Conservation (phyloP, 2,329 filamentous ascomycete species). For the Amauroascus niger region DNA sequence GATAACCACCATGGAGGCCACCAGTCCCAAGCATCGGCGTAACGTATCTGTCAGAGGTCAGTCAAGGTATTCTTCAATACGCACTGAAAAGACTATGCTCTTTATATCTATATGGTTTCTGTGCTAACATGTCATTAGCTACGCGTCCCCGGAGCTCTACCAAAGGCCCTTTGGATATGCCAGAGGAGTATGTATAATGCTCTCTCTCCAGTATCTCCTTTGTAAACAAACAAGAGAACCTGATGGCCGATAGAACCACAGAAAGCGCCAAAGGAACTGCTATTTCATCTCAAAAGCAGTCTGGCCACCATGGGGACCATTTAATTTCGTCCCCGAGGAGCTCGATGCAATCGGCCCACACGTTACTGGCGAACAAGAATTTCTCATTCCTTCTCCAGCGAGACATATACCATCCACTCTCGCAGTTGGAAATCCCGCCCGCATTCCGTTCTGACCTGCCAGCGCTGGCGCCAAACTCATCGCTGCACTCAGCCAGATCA, state of each 20-base stretch:
- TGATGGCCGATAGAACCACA: constrained; percentile 5
- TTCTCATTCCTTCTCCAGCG: constrained; percentile 71
- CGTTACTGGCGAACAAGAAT: constrained; percentile 47
- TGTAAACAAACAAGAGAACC: background rate
- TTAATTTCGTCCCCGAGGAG: background rate
- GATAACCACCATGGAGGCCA: constrained; percentile 19
- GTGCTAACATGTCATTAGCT: constrained; percentile 23
- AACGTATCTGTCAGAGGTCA: constrained; percentile 31
- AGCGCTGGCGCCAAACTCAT: constrained; percentile 53
- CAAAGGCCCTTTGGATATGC: constrained; percentile 63
- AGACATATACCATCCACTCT: constrained; percentile 73
- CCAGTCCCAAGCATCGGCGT: constrained; percentile 26
- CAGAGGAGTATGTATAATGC: constrained; percentile 56
- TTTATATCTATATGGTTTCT: background rate
- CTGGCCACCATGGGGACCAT: background rate
- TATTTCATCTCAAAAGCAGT: background rate
- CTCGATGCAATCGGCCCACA: background rate
- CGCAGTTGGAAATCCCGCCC: constrained; percentile 49
- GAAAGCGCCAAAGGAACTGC: background rate
- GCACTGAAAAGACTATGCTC: background rate
- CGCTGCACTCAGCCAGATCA: constrained; percentile 33
- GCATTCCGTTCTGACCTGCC: constrained; percentile 61
- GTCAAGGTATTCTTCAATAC: background rate
- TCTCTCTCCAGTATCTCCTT: background rate
- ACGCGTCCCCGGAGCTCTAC: constrained; percentile 46